Evolutionary conservation across 2,329 filamentous ascomycete species (phyloP).

Genomic region (Aspergillus sergii): DNA sequence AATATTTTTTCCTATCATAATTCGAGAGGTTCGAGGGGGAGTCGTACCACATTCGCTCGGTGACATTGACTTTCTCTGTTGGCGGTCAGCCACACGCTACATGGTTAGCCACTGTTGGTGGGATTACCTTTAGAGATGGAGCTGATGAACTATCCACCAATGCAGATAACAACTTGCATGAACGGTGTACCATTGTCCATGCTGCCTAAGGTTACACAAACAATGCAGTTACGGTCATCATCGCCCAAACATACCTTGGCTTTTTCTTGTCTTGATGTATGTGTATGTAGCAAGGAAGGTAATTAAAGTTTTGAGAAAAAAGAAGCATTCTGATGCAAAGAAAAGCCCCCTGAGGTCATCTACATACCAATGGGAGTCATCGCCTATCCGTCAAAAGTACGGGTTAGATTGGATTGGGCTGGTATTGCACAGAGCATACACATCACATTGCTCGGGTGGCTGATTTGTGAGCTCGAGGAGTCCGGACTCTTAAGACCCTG

Average conservation of each 20-base stretch:
- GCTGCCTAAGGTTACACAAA: constrained; percentile 7
- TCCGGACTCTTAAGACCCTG: background rate
- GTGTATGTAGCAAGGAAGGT: background rate
- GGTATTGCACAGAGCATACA: background rate
- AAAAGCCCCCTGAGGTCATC: background rate
- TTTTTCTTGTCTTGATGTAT: background rate
- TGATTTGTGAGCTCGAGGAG: constrained; percentile 7
- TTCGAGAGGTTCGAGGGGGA: background rate
- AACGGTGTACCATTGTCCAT: constrained; percentile 15
- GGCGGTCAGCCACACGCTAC: constrained; percentile 22
- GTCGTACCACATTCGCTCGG: constrained; percentile 1
- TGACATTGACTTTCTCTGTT: constrained; percentile 13
- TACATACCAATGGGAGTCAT: background rate
- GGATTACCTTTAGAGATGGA: constrained; percentile 5
- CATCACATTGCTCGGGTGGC: constrained; percentile 4
- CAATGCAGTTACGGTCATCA: background rate
- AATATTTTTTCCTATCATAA: background rate
- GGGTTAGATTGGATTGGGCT: background rate
- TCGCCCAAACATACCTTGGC: constrained; percentile 1
- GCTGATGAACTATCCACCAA: constrained; percentile 15
- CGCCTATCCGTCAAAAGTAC: background rate
- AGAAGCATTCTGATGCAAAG: background rate
- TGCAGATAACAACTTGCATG: constrained; percentile 24
- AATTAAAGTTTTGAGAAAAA: background rate
- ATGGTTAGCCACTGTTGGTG: constrained; percentile 20